phyloP scores from a whole-genome alignment of 1,139 yeast genomes.

The Lodderomyces oxycetoniae region DNA sequence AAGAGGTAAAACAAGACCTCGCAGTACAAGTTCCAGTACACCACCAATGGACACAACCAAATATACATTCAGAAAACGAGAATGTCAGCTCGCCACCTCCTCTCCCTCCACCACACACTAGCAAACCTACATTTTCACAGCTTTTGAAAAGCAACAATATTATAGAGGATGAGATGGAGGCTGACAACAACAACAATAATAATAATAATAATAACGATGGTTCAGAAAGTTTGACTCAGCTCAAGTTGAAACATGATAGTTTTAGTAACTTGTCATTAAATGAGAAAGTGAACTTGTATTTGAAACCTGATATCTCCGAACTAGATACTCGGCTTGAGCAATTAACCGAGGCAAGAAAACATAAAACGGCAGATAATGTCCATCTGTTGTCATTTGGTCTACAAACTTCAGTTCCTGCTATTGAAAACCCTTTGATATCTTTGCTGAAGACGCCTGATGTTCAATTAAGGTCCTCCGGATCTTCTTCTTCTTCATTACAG shows the following conservation, averaged over 20 bases:
- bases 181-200: conserved; percentile 5
- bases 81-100: conserved; percentile 12
- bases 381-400: conserved; percentile 34
- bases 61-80: conserved; percentile 17
- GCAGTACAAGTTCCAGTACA: conserved; percentile 6
- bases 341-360: conserved; percentile 25
- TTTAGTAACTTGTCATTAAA: conserved; percentile 32
- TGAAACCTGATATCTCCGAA: conserved; percentile 11
- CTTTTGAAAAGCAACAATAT: conserved; percentile 13
- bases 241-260: conserved; percentile 21
- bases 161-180: background rate
- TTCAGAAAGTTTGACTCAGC: conserved; percentile 19
- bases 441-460: conserved; percentile 26
- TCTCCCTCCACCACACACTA: conserved; percentile 19
- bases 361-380: conserved; percentile 31
- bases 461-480: conserved; percentile 34
- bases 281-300: conserved; percentile 36
- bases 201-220: conserved; percentile 15
- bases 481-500: conserved; percentile 44
- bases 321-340: conserved; percentile 36
- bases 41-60: conserved; percentile 17
- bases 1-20: background rate
- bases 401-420: conserved; percentile 20
- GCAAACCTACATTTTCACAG: conserved; percentile 15
- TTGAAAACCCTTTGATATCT: conserved; percentile 36